phyloP scores from a whole-genome alignment of 805 yeast species.

The Candida xiaguanensis region DNA sequence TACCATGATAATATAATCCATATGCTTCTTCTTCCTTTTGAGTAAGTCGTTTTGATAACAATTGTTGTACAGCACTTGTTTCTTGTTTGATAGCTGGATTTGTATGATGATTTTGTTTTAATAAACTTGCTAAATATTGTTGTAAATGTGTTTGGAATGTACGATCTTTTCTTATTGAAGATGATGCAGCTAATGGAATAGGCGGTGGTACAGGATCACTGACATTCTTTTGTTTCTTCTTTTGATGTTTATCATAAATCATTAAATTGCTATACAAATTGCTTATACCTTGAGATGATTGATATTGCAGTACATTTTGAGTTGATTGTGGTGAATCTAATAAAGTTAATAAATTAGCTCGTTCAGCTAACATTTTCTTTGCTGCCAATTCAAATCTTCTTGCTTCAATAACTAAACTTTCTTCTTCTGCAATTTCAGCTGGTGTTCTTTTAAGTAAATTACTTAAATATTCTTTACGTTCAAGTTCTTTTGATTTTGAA shows the following conservation, averaged over 20 bases:
- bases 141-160: conserved; percentile 44
- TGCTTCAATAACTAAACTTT: conserved; percentile 88
- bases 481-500: conserved; percentile 67
- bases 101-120: conserved; percentile 28
- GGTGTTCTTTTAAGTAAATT: conserved; percentile 80
- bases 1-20: conserved; percentile 75
- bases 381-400: conserved; percentile 90
- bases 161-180: conserved; percentile 41
- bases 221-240: conserved; percentile 46
- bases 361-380: conserved; percentile 78
- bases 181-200: conserved; percentile 53
- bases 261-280: conserved; percentile 79
- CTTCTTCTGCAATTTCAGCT: conserved; percentile 97
- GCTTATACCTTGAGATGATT: conserved; percentile 84
- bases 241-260: conserved; percentile 59
- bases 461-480: conserved; percentile 76
- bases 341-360: conserved; percentile 71
- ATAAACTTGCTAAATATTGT: conserved; percentile 36
- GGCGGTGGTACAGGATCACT: conserved; percentile 56
- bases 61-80: conserved; percentile 36
- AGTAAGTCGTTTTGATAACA: conserved; percentile 55
- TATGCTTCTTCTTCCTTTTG: conserved; percentile 78
- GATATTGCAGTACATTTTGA: conserved; percentile 69
- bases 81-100: conserved; percentile 29
- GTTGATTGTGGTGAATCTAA: conserved; percentile 84